Base-by-base conservation (phyloP, 768 basidiomycete genomes). In the Crucibulum laeve region DNA sequence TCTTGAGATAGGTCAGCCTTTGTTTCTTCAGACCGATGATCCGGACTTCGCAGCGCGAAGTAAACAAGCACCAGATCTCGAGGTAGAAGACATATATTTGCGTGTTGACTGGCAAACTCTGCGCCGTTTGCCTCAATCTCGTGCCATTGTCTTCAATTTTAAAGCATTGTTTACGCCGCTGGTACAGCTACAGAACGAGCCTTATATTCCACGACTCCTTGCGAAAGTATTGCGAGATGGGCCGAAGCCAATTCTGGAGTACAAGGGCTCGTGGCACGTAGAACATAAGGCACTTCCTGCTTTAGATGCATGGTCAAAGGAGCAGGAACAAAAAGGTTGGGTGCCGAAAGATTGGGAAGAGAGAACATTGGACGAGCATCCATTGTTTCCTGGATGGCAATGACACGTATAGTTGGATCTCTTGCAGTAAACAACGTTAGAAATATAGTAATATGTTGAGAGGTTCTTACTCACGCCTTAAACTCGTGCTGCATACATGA, bases 21-120 rank as follows among this genome's bases (percentile, higher is more conserved):
- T 79, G 1, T 77, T 64, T 54, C 38, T 69, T 23, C 76, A 75
- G 45, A 48, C 60, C 5, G 61, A 61, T 35, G 67, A 71, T 44
- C 52, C 63, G 13, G 60, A 66, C 23, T 77, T 61, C 57, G 45
- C 42, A 14, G 7, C 47, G 33, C 68, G 69, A 22, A 53, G 57
- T 25, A 49, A 38, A 4, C 70, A 72, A 41, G 49, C 56, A 24
- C 62, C 64, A 2, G 50, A 67, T 22, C 56, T 79, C 13, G 39
- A 56, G 2, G 39, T 71, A 28, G 65, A 70, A 21, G 62, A 74
- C 40, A 60, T 77, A 19, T 57, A 65, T 48, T 48, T 79, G 32
- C 70, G 76, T 11, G 73, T 79, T 15, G 75, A 78, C 44, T 78
- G 76, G 76, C 77, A 79, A 51, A 77, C 74, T 5, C 53, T 79